A percentile compares a stretch with the other conserved stretches of the same genome.
These are phyloP conservation scores for Gentiana straminea DNA, from an alignment of 257 asterid species.

Conservation along the genomic window DNA sequence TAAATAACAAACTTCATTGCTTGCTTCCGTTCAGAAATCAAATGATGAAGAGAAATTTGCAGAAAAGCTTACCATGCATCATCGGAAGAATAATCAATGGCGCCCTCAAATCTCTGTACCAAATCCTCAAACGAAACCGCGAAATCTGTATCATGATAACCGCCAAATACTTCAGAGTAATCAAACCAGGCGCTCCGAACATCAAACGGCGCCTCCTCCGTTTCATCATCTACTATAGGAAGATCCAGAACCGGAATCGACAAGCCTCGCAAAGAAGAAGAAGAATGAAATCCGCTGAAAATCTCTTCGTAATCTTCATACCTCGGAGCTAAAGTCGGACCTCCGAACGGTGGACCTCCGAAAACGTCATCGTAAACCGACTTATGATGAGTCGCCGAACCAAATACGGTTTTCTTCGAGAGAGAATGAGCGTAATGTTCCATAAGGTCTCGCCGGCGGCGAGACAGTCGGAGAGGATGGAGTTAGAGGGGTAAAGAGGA, in stretches of 20 bases:
- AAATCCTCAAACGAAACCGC: slow-evolving; percentile 53
- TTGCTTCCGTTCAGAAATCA: background rate
- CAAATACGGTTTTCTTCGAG: slow-evolving; percentile 44
- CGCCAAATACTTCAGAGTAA: slow-evolving; percentile 68
- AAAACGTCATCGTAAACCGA: slow-evolving; percentile 78
- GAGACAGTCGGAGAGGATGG: background rate
- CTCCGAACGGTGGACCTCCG: slow-evolving; percentile 42
- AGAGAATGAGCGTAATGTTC: slow-evolving; percentile 49
- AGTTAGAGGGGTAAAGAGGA: too few relatives aligned
- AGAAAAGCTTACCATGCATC: slow-evolving; percentile 36
- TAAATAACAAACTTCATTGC: background rate
- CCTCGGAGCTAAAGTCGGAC: slow-evolving; percentile 64
- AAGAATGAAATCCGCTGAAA: slow-evolving; percentile 72
- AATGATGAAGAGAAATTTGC: background rate
- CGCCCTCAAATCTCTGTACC: slow-evolving; percentile 34
- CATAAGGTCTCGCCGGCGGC: slow-evolving; percentile 19
- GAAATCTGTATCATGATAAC: slow-evolving; percentile 28
- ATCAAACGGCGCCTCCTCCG: slow-evolving; percentile 26
- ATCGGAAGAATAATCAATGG: slow-evolving; percentile 54
- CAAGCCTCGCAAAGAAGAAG: slow-evolving; percentile 28
- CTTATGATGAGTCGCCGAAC: slow-evolving; percentile 40
- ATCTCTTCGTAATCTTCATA: slow-evolving; percentile 75
- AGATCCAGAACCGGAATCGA: slow-evolving; percentile 79
- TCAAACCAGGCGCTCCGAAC: slow-evolving; percentile 39
- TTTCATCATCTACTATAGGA: slow-evolving; percentile 26